Conservation (phyloP, 108 stramenopile genomes). For the Seminavis robusta region DNA sequence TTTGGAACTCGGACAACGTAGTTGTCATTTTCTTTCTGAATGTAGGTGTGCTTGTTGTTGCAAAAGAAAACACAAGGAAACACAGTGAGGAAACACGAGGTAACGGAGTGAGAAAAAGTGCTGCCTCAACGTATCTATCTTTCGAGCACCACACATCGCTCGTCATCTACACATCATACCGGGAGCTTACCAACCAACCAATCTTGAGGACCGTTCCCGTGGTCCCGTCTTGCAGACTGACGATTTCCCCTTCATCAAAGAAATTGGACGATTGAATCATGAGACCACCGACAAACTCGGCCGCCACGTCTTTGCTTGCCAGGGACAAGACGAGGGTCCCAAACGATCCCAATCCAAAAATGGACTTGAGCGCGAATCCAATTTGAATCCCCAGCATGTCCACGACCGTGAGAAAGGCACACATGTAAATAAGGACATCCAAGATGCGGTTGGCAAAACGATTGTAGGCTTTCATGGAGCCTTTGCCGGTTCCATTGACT, state of each 20-base stretch:
- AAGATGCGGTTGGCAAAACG: slow-evolving; percentile 10
- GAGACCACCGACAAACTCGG: slow-evolving; percentile 47
- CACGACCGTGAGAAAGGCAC: slow-evolving; percentile 3
- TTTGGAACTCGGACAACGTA: no score
- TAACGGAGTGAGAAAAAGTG: no score
- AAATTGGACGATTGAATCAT: slow-evolving; percentile 49
- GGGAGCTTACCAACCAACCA: slow-evolving; percentile 56
- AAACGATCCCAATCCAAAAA: slow-evolving; percentile 14
- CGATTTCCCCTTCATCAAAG: slow-evolving; percentile 53
- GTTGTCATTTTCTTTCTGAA: no score
- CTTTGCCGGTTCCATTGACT: not conserved
- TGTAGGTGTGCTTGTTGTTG: no score
- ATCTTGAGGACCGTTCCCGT: slow-evolving; percentile 38
- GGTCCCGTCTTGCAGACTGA: slow-evolving; percentile 55
- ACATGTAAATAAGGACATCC: slow-evolving; percentile 15
- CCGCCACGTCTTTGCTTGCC: slow-evolving; percentile 10
- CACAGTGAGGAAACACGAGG: no score
- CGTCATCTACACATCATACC: not conserved
- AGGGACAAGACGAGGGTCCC: slow-evolving; percentile 21
- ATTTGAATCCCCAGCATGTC: slow-evolving; percentile 8
- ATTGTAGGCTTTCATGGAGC: not conserved
- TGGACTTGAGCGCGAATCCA: slow-evolving; percentile 20
- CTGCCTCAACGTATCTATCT: no score
- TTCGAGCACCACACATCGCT: not conserved
- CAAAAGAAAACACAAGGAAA: no score